Percentiles rank a stretch among this genome's conserved stretches.
Conservation (phyloP, 2,329 filamentous ascomycete species). For the Colletotrichum higginsianum region DNA sequence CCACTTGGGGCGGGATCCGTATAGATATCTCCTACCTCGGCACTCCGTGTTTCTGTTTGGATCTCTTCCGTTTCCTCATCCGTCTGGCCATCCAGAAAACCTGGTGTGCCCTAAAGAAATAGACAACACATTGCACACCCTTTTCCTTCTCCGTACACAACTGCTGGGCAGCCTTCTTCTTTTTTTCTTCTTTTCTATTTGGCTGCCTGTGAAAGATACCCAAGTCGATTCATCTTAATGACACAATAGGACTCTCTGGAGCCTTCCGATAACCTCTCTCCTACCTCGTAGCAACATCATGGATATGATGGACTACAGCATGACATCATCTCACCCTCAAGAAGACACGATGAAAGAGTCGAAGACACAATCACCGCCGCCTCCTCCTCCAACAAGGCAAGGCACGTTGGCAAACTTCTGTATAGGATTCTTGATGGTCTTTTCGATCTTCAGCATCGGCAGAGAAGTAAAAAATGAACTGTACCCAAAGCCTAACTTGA, state of each 20-base stretch:
- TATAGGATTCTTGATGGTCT: constrained; percentile 32
- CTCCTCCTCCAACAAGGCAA: not conserved
- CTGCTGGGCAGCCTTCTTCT: constrained; percentile 18
- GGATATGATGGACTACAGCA: constrained; percentile 17
- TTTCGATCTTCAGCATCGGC: constrained; percentile 38
- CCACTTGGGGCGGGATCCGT: not conserved
- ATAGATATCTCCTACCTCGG: constrained; percentile 26
- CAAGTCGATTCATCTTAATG: constrained; percentile 9
- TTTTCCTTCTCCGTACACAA: constrained; percentile 1
- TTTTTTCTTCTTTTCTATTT: not conserved
- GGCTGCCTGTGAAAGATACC: constrained; percentile 13
- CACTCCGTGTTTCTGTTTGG: not conserved
- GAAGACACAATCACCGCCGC: not conserved
- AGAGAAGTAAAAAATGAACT: constrained; percentile 31
- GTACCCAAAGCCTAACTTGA: not conserved
- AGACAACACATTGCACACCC: too few relatives aligned
- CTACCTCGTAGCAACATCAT: not conserved
- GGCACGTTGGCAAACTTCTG: constrained; percentile 17
- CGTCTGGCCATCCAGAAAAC: not conserved
- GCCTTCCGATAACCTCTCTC: too few relatives aligned
- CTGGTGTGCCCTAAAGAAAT: not conserved
- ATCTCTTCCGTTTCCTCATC: constrained; percentile 5
- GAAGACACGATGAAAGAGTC: not conserved
- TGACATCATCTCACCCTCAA: constrained; percentile 10
- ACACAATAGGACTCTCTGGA: not conserved